Evolutionary conservation across 179 eudicot genomes (phyloP).

Genomic region (Patellifolia procumbens): DNA sequence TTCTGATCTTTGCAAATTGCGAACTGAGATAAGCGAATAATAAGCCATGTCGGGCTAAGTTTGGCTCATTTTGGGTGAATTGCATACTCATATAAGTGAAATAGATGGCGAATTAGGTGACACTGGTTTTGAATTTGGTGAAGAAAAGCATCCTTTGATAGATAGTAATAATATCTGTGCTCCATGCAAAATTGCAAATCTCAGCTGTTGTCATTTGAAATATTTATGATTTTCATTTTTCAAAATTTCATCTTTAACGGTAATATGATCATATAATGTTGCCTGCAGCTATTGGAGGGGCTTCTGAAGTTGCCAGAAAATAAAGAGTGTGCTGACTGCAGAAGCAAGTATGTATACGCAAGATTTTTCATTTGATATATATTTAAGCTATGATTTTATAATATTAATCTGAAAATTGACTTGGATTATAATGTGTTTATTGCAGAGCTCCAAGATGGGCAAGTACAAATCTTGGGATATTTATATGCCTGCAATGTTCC

Average conservation of each 20-base stretch:
- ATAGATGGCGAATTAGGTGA: too few relatives aligned
- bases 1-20: too few relatives aligned
- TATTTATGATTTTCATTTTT: not conserved
- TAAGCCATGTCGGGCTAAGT: too few relatives aligned
- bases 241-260: not conserved
- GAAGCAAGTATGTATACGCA: conserved; percentile 38
- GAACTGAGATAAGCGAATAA: too few relatives aligned
- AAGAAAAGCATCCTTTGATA: too few relatives aligned
- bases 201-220: not conserved
- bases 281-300: conserved; percentile 73
- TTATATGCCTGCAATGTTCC: conserved; percentile 75
- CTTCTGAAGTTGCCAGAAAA: conserved; percentile 89
- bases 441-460: conserved; percentile 90
- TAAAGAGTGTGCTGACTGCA: conserved; percentile 97
- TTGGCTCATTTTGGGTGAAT: too few relatives aligned
- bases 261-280: not conserved
- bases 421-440: conserved; percentile 11
- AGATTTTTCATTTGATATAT: not conserved
- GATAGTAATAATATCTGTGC: too few relatives aligned
- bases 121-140: not conserved
- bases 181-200: too few relatives aligned
- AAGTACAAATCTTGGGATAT: conserved; percentile 78
- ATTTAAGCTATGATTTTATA: not conserved
- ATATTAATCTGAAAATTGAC: not conserved
- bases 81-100: too few relatives aligned